Base-by-base conservation (phyloP, 129 eudicot species). In the Artemisia annua region DNA sequence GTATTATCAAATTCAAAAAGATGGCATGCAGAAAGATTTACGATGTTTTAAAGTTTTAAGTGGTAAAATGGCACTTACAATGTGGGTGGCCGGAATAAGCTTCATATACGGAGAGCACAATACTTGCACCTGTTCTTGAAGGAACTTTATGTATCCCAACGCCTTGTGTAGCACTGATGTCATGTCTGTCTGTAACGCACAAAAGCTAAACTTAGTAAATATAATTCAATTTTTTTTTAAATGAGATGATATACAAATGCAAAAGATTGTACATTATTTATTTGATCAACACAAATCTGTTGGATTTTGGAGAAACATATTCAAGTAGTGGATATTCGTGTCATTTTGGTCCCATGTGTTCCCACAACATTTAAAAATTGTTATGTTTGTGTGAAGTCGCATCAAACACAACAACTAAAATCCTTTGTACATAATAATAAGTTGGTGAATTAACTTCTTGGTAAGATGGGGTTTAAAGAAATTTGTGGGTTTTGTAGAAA, bases 101-200 rank as follows among this genome's bases (percentile, higher is more conserved):
- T 85, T 85, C 80, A 89, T 63, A 63, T 92, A 92, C 10, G 97
- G 97, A 61, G 85, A 79, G 60, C n/a, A 92, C 96, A n/a, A n/a
- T n/a, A n/a, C n/a, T 49, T 92, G 88, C 67, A 92, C 97, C 57
- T 89, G 97, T 63, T 89, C 97, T 19, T 92, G 97, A 67, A 92
- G 83, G 50, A 92, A 92, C 72, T 82, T 92, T 80, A 92, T 89
- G 55, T 92, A 92, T 43, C 97, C 96, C 74, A 67, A 72, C 6
- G 94, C 96, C 80, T 89, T 96, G 54, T 92, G 97, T 58, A 92
- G 84, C 72, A 92, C 97, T 0, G 97, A 88, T 53, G 96, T 96
- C 1, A 96, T 92, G 79, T 92, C 96, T 32, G 94, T 87, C 97
- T 92, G 88, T 71, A 69, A 67, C 24, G 46, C 30, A 43, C 5